A percentile compares a stretch with the other conserved stretches of the same genome.
phyloP scores from a whole-genome alignment of 192 early-diverging fungal species.

The Backusella psychrophila region DNA sequence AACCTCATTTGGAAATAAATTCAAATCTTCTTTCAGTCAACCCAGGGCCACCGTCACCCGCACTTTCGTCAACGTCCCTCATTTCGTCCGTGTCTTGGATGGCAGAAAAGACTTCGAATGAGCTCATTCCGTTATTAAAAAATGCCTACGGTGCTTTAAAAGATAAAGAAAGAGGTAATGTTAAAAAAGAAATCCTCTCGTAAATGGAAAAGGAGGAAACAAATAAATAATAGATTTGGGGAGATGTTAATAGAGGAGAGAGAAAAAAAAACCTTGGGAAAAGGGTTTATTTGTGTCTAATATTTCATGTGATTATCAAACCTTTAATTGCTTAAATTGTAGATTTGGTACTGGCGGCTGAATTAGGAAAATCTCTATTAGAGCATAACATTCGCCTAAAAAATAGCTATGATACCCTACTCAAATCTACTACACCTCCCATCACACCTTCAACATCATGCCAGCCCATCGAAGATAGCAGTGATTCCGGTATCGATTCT shows the following conservation, averaged over 20 bases:
- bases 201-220: neutral
- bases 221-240: neutral
- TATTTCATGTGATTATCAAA: conserved; percentile 19
- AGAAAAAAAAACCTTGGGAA: neutral
- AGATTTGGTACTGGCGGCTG: conserved; percentile 44
- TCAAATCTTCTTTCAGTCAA: neutral
- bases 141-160: conserved; percentile 37
- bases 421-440: neutral
- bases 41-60: conserved; percentile 30
- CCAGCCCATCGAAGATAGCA: neutral
- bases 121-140: conserved; percentile 40
- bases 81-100: conserved; percentile 40
- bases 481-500: conserved; percentile 14
- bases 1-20: neutral
- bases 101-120: conserved; percentile 39
- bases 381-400: conserved; percentile 47
- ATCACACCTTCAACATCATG: conserved; percentile 4
- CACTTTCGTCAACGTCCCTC: conserved; percentile 30
- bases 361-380: conserved; percentile 46
- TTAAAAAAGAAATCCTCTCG: neutral
- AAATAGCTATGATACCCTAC: conserved; percentile 35
- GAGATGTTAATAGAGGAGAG: neutral
- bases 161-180: conserved; percentile 41
- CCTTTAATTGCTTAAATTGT: conserved; percentile 2
- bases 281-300: neutral